Percentiles rank a stretch among this genome's conserved stretches.
These are phyloP conservation scores for Incumbomyces lentus DNA, from an alignment of 2,329 filamentous ascomycete genomes.

Conservation along the genomic window DNA sequence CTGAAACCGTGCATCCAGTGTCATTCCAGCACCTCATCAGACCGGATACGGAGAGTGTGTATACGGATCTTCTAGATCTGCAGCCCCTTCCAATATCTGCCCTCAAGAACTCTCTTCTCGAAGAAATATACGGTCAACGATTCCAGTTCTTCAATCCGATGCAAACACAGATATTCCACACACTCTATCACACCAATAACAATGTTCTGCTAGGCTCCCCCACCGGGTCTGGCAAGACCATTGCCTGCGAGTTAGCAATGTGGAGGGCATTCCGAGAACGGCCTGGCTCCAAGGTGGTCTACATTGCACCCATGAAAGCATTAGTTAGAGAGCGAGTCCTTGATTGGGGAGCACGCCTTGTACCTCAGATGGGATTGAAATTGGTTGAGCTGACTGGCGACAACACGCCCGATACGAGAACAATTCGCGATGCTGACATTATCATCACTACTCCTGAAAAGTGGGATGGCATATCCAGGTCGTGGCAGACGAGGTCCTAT, in stretches of 20 bases:
- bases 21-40: conserved; percentile 97
- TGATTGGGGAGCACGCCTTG: conserved; percentile 80
- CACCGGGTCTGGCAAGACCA: conserved; percentile 94
- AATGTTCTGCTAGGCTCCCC: conserved; percentile 94
- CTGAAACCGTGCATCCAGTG: conserved; percentile 87
- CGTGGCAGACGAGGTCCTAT: conserved; percentile 95
- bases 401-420: conserved; percentile 93
- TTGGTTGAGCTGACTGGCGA: conserved; percentile 94
- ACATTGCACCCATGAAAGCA: conserved; percentile 98
- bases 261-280: conserved; percentile 98
- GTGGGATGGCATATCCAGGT: conserved; percentile 98
- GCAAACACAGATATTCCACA: conserved; percentile 98
- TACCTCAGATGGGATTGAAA: conserved; percentile 72
- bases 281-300: conserved; percentile 93
- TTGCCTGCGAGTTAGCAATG: conserved; percentile 93
- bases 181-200: conserved; percentile 79
- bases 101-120: conserved; percentile 73
- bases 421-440: conserved; percentile 89
- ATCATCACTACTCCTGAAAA: conserved; percentile 99
- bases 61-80: conserved; percentile 84
- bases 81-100: conserved; percentile 82
- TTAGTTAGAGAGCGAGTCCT: conserved; percentile 91
- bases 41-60: conserved; percentile 93
- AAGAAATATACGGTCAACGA: conserved; percentile 76
- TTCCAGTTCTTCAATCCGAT: conserved; percentile 99